Base-by-base conservation (phyloP, 225 moss, liverwort and hornwort genomes). In the Pseudisothecium myosuroides region DNA sequence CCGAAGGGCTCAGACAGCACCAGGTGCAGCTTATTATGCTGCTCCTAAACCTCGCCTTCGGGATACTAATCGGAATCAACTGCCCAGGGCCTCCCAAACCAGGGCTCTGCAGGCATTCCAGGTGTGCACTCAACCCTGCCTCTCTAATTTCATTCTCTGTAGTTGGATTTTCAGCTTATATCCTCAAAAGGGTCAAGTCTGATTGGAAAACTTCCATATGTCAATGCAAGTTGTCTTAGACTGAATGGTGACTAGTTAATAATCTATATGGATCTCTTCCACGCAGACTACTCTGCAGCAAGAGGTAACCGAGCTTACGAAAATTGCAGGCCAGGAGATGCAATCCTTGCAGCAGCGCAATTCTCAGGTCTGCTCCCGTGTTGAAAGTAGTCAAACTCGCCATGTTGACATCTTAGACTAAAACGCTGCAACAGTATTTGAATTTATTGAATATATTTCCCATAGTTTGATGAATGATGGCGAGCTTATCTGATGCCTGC, bases 81-180 rank as follows among this genome's bases (percentile, higher is more conserved):
- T 83, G 76, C 87, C 83, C 37, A 80, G 58, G 32, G 69, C 52
- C 64, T 56, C 86, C 52, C 83, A 87, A 82, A 73, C 85, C 75
- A 93, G 83, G 77, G 92, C 92, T 74, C 88, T 92, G 90, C 93
- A 91, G 83, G 90, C 91, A 65, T 89, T 95, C 58, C 92, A 93
- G 94, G 94, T 89, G 75, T 31, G 26, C 80, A 55, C 55, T 87
- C 81, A 45, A 68, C 19, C 27, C 27, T 6, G 43, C 14, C 80
- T 56, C 27, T 52, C 26, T 55, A 65, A 34, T 79, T 54, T 41
- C 43, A 43, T 60, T 29, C 45, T 81, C 45, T 81, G 43, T 45
- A 34, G 45, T 81, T 62, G 45, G 31, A 60, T 62, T 81, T 61
- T 45, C 22, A 10, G 62, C 81, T 32, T 32, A 23, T 32, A 62